Conservation (phyloP, 495 filamentous ascomycete genomes). For the Rostrohypoxylon terebratum region DNA sequence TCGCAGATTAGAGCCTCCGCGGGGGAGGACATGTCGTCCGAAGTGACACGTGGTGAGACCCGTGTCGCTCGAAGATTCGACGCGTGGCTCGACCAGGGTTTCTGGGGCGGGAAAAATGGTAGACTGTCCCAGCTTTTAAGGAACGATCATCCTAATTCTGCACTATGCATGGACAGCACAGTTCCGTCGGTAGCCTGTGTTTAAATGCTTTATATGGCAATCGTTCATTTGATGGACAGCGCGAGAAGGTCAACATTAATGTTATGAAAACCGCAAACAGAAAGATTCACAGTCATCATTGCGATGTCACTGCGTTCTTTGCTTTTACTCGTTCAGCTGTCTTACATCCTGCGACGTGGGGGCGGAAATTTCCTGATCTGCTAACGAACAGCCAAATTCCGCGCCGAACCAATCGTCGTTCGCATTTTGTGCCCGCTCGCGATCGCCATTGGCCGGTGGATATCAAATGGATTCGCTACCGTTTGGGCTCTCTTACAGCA, state of each 20-base stretch:
- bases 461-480: background rate
- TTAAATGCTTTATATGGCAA: background rate
- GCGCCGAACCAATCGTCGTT: conserved; percentile 17
- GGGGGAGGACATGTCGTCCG: conserved; percentile 15
- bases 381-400: conserved; percentile 4
- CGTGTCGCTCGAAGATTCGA: conserved; percentile 4
- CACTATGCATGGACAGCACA: background rate
- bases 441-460: conserved; percentile 19
- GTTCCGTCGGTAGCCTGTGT: background rate
- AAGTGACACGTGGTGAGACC: conserved; percentile 1
- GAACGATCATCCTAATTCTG: background rate
- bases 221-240: background rate
- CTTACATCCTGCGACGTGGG: conserved; percentile 33
- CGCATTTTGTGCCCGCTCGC: background rate
- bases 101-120: background rate
- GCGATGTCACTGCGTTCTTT: conserved; percentile 5
- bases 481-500: background rate
- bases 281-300: background rate
- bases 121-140: background rate
- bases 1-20: conserved; percentile 11
- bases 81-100: conserved; percentile 11
- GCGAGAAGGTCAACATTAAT: background rate
- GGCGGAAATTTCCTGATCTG: conserved; percentile 22
- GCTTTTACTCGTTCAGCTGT: conserved; percentile 8
- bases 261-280: background rate